phyloP scores from a whole-genome alignment of 2,329 filamentous ascomycete genomes.

The Camillea tinctor region DNA sequence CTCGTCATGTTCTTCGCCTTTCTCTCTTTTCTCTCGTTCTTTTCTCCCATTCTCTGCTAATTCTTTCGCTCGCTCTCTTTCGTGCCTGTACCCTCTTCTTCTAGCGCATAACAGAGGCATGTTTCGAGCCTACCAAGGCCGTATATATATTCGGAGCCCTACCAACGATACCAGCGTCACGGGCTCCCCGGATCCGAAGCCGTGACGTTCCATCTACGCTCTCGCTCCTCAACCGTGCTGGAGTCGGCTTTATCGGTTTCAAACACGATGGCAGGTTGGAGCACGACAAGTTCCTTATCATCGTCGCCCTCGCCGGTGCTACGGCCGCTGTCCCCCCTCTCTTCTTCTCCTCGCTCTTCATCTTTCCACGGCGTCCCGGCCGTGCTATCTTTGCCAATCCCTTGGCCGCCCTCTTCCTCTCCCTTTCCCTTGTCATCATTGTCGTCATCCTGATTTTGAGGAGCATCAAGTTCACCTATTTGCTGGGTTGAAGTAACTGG shows the following conservation, averaged over 20 bases:
- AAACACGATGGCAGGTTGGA: neutral
- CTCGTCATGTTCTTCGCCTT: too few relatives aligned
- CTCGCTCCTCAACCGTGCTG: constrained; percentile 14
- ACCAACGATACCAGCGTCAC: neutral
- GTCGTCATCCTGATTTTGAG: constrained; percentile 6
- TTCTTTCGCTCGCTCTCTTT: too few relatives aligned
- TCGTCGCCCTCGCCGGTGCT: constrained; percentile 9
- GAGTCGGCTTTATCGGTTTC: constrained; percentile 3
- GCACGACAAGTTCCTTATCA: neutral
- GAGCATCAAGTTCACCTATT: constrained; percentile 1
- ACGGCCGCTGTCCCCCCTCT: constrained; percentile 9
- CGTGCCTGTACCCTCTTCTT: too few relatives aligned
- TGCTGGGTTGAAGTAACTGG: neutral
- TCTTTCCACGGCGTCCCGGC: constrained; percentile 26
- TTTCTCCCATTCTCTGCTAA: too few relatives aligned
- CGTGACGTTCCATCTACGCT: constrained; percentile 7
- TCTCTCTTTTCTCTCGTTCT: too few relatives aligned
- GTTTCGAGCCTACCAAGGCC: too few relatives aligned
- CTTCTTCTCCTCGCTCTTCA: constrained; percentile 17
- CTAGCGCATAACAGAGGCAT: too few relatives aligned
- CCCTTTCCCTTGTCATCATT: constrained; percentile 2
- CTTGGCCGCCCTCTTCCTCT: constrained; percentile 7
- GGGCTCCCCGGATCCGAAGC: neutral
- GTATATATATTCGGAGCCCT: too few relatives aligned
- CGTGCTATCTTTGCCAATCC: constrained; percentile 9